A percentile compares a stretch with the other conserved stretches of the same genome.
Conservation (phyloP, 495 filamentous ascomycete genomes). For the Aspergillus heteromorphus region DNA sequence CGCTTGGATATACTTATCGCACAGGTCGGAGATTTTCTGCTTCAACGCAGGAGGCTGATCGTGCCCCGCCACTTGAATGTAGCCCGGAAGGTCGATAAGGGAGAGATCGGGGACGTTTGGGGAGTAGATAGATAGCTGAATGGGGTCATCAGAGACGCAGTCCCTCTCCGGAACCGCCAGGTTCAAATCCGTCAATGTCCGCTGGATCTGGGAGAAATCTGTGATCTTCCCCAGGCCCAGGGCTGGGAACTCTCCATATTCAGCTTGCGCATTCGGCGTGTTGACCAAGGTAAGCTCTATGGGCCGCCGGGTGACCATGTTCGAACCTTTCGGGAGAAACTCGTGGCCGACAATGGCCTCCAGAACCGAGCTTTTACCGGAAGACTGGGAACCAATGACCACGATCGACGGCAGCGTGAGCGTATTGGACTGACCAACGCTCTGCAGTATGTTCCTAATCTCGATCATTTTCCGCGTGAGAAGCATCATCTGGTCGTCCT, state of each 20-base stretch:
- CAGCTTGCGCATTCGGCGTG: slow-evolving; percentile 80
- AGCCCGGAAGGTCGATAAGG: slow-evolving; percentile 92
- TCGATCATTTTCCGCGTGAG: slow-evolving; percentile 99
- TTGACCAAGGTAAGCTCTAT: slow-evolving; percentile 98
- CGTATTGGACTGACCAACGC: slow-evolving; percentile 82
- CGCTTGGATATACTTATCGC: slow-evolving; percentile 95
- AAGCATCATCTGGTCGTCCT: slow-evolving; percentile 99
- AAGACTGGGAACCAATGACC: slow-evolving; percentile 96
- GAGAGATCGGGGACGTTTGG: slow-evolving; percentile 94
- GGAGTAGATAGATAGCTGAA: slow-evolving; percentile 90
- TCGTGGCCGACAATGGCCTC: slow-evolving; percentile 98
- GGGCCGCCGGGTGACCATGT: slow-evolving; percentile 95
- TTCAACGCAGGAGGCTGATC: slow-evolving; percentile 92
- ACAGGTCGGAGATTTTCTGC: slow-evolving; percentile 91
- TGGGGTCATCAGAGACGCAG: slow-evolving; percentile 94
- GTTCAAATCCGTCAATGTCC: slow-evolving; percentile 91
- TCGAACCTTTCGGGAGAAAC: slow-evolving; percentile 93
- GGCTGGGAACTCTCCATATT: slow-evolving; percentile 96
- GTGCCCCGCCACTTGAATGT: slow-evolving; percentile 88
- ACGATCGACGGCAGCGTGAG: slow-evolving; percentile 92
- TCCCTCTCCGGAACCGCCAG: slow-evolving; percentile 82
- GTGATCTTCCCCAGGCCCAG: slow-evolving; percentile 85
- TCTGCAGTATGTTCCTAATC: slow-evolving; percentile 84
- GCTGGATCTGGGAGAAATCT: slow-evolving; percentile 89
- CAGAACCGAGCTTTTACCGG: slow-evolving; percentile 94